Evolutionary conservation across 257 asterid species (phyloP).

Genomic region (Solanum infundibuliforme): DNA sequence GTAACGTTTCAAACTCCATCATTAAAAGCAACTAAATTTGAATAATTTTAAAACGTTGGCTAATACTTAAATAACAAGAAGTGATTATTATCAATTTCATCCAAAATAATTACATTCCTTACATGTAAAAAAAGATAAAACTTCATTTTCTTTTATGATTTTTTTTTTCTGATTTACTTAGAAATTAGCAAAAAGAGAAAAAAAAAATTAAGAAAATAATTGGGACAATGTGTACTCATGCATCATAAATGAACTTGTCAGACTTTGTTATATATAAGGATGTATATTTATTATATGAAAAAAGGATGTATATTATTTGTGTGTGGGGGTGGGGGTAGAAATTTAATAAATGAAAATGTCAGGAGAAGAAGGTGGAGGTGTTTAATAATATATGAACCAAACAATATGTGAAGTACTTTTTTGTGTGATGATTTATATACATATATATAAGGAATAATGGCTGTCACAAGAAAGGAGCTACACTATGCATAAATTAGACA

Average conservation of each 20-base stretch:
- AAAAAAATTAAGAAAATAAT: not conserved
- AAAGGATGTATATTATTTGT: not conserved
- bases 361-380: not conserved
- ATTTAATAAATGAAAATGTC: conserved; percentile 3
- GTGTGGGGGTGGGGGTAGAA: not conserved
- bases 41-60: not conserved
- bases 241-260: not conserved
- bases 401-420: not conserved
- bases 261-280: not conserved
- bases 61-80: not conserved
- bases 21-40: not conserved
- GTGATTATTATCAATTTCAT: not conserved
- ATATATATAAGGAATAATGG: not conserved
- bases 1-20: not conserved
- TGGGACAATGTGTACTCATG: not conserved
- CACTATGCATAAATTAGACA: not conserved
- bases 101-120: not conserved
- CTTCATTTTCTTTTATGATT: not conserved
- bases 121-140: not conserved
- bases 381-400: not conserved
- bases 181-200: not conserved
- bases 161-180: not conserved
- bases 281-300: not conserved
- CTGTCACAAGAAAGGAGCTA: not conserved
- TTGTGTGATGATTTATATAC: not conserved